Evolutionary conservation across 352 stramenopile species (phyloP).

Genomic region (Phytophthora ramorum): DNA sequence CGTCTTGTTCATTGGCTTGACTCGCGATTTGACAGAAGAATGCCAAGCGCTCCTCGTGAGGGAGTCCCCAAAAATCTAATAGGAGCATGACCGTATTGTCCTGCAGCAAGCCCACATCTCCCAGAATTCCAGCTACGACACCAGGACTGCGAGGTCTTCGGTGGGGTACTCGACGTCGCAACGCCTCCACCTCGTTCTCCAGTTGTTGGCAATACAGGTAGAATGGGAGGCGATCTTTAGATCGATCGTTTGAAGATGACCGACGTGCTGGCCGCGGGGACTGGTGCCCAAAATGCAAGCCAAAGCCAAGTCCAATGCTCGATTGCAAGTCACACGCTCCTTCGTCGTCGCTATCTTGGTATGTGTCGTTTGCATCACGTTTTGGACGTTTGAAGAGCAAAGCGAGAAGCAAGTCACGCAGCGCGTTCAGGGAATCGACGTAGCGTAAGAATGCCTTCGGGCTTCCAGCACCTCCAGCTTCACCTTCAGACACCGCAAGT

Average conservation of each 20-base stretch:
- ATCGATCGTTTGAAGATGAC: background rate
- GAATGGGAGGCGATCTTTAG: slow-evolving; percentile 39
- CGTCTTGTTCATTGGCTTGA: slow-evolving; percentile 58
- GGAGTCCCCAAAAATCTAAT: slow-evolving; percentile 73
- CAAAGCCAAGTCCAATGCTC: slow-evolving; percentile 38
- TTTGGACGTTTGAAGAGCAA: slow-evolving; percentile 53
- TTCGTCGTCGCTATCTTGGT: slow-evolving; percentile 39
- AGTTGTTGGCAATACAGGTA: slow-evolving; percentile 74
- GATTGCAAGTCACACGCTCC: slow-evolving; percentile 5
- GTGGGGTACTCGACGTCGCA: slow-evolving; percentile 44
- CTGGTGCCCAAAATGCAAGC: slow-evolving; percentile 22
- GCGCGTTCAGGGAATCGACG: slow-evolving; percentile 55
- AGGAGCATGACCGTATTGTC: slow-evolving; percentile 68
- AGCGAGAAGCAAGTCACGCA: slow-evolving; percentile 58
- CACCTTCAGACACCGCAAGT: slow-evolving; percentile 52
- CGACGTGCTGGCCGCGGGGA: slow-evolving; percentile 1
- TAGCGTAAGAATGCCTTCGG: slow-evolving; percentile 65
- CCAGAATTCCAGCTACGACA: slow-evolving; percentile 25
- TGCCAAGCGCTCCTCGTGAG: slow-evolving; percentile 56
- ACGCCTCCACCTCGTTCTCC: slow-evolving; percentile 57
- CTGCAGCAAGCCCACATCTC: slow-evolving; percentile 60
- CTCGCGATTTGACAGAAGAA: slow-evolving; percentile 81
- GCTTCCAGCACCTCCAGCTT: slow-evolving; percentile 35
- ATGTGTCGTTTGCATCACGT: slow-evolving; percentile 5
- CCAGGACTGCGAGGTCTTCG: slow-evolving; percentile 28